A percentile compares a stretch with the other conserved stretches of the same genome.
Conservation (phyloP, 73 alveolate species). For the Tetrahymena borealis region DNA sequence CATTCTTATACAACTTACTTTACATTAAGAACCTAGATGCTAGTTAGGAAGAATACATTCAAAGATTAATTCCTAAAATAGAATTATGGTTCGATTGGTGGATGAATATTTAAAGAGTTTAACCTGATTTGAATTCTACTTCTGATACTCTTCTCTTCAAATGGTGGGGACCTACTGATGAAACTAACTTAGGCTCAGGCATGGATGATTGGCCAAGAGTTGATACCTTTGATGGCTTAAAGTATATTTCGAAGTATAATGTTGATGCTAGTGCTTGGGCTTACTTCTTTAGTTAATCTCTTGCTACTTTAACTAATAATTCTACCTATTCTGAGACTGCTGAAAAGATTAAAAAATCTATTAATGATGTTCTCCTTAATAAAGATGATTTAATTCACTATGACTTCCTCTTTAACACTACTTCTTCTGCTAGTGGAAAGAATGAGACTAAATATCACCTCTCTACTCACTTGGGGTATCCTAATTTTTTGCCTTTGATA, state of each 20-base stretch:
- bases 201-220: slow-evolving; percentile 49
- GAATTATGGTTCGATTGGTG: slow-evolving; percentile 23
- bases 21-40: not conserved
- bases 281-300: slow-evolving; percentile 12
- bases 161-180: slow-evolving; percentile 47
- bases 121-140: slow-evolving; percentile 4
- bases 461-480: slow-evolving; percentile 93
- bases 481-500: too few relatives aligned
- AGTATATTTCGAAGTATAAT: slow-evolving; percentile 24
- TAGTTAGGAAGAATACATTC: slow-evolving; percentile 1
- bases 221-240: not conserved
- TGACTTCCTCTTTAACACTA: not conserved
- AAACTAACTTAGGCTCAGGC: slow-evolving; percentile 32
- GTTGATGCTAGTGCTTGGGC: slow-evolving; percentile 46
- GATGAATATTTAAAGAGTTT: slow-evolving; percentile 23
- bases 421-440: not conserved
- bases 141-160: slow-evolving; percentile 9
- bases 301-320: not conserved
- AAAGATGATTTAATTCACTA: not conserved
- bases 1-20: slow-evolving; percentile 29
- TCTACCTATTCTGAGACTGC: not conserved
- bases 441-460: slow-evolving; percentile 45
- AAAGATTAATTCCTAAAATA: slow-evolving; percentile 5
- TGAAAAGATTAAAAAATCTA: not conserved
- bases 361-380: not conserved